Percentiles rank a stretch among this genome's conserved stretches.
Evolutionary conservation across 371 early-diverging fungal species (phyloP).

Genomic region (Mortierella polycephala): DNA sequence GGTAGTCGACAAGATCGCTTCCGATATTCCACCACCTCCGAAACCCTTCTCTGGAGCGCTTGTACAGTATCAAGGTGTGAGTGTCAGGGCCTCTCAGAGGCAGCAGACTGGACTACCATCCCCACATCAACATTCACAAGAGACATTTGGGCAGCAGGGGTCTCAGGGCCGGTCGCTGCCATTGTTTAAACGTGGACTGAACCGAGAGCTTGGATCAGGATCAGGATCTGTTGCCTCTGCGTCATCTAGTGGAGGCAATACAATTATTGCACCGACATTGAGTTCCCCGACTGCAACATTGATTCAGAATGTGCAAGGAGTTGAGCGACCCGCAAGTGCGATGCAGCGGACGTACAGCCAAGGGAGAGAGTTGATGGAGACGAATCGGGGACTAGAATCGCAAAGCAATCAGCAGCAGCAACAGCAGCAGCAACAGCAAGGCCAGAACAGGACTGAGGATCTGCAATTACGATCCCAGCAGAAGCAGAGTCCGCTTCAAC

Average conservation of each 20-base stretch:
- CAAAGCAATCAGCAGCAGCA: conserved; percentile 34
- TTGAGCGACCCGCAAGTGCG: conserved; percentile 46
- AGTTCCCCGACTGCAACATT: conserved; percentile 1
- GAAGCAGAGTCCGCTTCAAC: conserved; percentile 6
- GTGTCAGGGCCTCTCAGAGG: not conserved
- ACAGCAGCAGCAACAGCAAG: conserved; percentile 11
- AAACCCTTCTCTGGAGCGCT: too few species aligned
- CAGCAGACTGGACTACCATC: not conserved
- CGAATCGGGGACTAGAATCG: conserved; percentile 16
- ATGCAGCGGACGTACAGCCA: conserved; percentile 37
- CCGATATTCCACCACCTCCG: conserved; percentile 6
- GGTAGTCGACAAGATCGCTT: conserved; percentile 11
- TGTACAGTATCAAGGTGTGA: conserved; percentile 1
- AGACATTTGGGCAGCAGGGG: not conserved
- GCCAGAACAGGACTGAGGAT: conserved; percentile 14
- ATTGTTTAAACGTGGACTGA: not conserved
- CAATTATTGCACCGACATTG: not conserved
- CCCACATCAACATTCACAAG: too few species aligned
- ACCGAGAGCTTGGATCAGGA: too few species aligned
- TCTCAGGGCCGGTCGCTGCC: not conserved
- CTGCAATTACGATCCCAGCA: conserved; percentile 13
- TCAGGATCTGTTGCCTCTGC: too few species aligned
- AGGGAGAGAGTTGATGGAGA: conserved; percentile 28
- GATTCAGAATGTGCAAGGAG: conserved; percentile 33
- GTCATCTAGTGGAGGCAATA: not conserved